Evolutionary conservation across 2,329 filamentous ascomycete genomes (phyloP).

Genomic region (Fusarium pseudograminearum): DNA sequence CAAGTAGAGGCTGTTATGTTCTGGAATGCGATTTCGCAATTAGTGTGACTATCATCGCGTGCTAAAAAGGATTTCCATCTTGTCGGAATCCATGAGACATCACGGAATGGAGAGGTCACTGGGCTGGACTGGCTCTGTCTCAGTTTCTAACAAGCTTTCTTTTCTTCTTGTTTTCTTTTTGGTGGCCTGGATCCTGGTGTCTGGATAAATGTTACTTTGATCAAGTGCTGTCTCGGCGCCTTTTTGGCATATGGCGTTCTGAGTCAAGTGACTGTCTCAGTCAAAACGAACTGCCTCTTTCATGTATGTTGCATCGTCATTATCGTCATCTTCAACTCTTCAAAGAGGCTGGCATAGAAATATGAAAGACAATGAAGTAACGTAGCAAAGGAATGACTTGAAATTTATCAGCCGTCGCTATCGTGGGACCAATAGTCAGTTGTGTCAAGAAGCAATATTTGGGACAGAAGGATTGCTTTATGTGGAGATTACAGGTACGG

Average conservation of each 20-base stretch:
- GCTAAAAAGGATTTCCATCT: slow-evolving; percentile 18
- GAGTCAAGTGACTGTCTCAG: slow-evolving; percentile 32
- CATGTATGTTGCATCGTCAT: slow-evolving; percentile 21
- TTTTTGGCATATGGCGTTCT: slow-evolving; percentile 8
- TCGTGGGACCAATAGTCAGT: slow-evolving; percentile 17
- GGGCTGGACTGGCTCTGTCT: slow-evolving; percentile 27
- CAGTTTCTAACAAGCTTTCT: slow-evolving; percentile 21
- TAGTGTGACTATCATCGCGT: slow-evolving; percentile 17
- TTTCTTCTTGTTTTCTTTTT: background rate
- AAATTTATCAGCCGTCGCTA: slow-evolving; percentile 13
- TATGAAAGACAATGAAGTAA: background rate
- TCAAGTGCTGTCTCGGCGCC: slow-evolving; percentile 29
- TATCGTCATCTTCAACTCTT: background rate
- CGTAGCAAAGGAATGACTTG: slow-evolving; percentile 18
- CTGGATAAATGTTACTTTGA: slow-evolving; percentile 23
- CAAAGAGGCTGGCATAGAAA: slow-evolving; percentile 9
- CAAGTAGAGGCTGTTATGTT: slow-evolving; percentile 32
- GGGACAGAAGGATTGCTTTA: background rate
- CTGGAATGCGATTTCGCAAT: slow-evolving; percentile 42
- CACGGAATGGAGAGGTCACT: slow-evolving; percentile 18
- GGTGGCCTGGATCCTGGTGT: slow-evolving; percentile 1
- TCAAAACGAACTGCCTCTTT: slow-evolving; percentile 5
- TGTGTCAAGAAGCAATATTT: slow-evolving; percentile 12
- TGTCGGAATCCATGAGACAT: slow-evolving; percentile 6
- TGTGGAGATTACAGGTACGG: background rate